phyloP scores from a whole-genome alignment of 192 early-diverging fungal species.

The Coemansia sp. region DNA sequence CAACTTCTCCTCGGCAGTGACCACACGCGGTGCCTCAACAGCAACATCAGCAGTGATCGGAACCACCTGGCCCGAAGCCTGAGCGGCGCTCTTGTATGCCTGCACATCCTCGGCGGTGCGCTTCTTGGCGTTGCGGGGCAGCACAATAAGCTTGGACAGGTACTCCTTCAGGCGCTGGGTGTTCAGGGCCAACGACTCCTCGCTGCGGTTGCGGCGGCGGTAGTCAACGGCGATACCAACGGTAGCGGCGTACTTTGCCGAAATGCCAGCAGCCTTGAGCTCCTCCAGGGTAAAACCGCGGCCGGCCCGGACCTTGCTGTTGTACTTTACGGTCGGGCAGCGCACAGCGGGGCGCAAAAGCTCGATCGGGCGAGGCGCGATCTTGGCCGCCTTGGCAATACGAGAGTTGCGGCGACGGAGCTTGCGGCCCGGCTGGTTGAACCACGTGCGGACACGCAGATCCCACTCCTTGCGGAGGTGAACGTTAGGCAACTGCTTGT shows the following conservation, averaged over 20 bases:
- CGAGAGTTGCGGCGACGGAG: conserved; percentile 83
- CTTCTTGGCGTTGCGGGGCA: conserved; percentile 92
- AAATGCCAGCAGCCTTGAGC: conserved; percentile 91
- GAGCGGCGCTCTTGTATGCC: conserved; percentile 51
- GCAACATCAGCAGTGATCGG: conserved; percentile 23
- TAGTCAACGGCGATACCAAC: conserved; percentile 97
- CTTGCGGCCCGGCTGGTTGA: conserved; percentile 81
- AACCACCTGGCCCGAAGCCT: conserved; percentile 44
- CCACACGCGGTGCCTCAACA: conserved; percentile 53
- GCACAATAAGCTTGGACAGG: conserved; percentile 92
- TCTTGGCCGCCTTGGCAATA: conserved; percentile 90
- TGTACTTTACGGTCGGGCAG: conserved; percentile 97
- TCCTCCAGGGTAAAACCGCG: conserved; percentile 98
- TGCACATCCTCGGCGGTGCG: conserved; percentile 57
- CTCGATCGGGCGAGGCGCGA: conserved; percentile 96
- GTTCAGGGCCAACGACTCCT: conserved; percentile 91
- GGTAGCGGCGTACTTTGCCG: conserved; percentile 88
- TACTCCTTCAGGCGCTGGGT: conserved; percentile 93
- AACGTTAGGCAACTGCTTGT: conserved; percentile 89
- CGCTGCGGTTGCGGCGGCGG: conserved; percentile 93
- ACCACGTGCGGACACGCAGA: conserved; percentile 95
- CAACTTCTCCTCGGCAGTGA: conserved; percentile 61
- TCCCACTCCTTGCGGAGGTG: conserved; percentile 99
- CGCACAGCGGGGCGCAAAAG: conserved; percentile 94
- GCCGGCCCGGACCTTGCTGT: conserved; percentile 93